These are phyloP conservation scores for Millerozyma miso DNA, from an alignment of 805 yeast genomes.

Conservation along the genomic window DNA sequence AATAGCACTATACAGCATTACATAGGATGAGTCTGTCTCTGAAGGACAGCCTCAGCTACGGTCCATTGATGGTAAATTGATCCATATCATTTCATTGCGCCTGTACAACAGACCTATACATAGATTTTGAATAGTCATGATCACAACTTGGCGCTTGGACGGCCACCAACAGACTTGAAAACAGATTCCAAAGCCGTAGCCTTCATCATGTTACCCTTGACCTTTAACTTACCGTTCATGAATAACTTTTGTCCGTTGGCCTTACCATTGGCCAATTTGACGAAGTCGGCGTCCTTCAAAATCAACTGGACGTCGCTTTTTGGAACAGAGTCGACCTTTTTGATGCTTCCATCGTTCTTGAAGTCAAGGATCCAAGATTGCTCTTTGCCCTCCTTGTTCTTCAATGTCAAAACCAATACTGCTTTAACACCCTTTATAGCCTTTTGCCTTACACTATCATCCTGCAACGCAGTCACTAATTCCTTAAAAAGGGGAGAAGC, in stretches of 20 bases:
- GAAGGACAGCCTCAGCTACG: too few species aligned
- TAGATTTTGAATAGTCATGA: constrained; percentile 1
- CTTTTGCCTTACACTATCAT: constrained; percentile 30
- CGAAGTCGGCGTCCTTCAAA: constrained; percentile 65
- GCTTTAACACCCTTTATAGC: constrained; percentile 52
- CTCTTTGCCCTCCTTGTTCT: constrained; percentile 55
- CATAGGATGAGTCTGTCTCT: too few species aligned
- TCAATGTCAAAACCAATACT: constrained; percentile 60
- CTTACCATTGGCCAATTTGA: constrained; percentile 69
- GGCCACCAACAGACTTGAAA: constrained; percentile 48
- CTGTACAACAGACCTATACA: not conserved
- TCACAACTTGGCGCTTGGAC: constrained; percentile 35
- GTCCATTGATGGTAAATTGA: too few species aligned
- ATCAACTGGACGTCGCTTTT: constrained; percentile 62
- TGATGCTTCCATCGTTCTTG: constrained; percentile 50
- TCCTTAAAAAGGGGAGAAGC: constrained; percentile 39
- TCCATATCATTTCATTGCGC: not conserved
- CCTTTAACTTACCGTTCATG: constrained; percentile 79
- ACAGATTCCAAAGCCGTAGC: constrained; percentile 73
- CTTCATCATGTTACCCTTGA: constrained; percentile 88
- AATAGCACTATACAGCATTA: not conserved
- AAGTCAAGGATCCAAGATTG: constrained; percentile 67
- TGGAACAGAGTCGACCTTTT: constrained; percentile 41
- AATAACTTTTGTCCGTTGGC: constrained; percentile 82
- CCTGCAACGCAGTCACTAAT: constrained; percentile 35